Evolutionary conservation across 805 yeast genomes (phyloP), one percentile per base, ranked within the genome.

Genomic region (Yarrowia alimentaria): DNA sequence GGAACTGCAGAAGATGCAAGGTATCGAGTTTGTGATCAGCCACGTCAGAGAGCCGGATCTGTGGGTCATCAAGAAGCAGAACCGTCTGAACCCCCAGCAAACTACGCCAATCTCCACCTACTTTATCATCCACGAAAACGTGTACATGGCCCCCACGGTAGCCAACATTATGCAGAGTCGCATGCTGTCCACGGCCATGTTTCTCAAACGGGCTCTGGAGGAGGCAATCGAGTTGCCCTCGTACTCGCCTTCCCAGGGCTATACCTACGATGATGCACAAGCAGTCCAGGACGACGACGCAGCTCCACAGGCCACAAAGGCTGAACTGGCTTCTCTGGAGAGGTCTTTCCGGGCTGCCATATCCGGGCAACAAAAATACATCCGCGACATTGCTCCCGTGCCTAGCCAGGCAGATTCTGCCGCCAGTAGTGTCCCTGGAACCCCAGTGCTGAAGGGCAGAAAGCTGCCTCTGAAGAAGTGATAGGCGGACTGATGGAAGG

Each of bases 31-130:
- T 60, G 79, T 86, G 1, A 74, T 93, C 6, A 81, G 81, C 0
- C 71, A 77, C 55, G 79, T 82, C 2, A 71, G 88, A 31, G 98
- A 90, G 58, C 98, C 97, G 0, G 96, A 88, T 60, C 79, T 88
- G 58, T 93, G 98, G 97, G 75, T 91, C 20, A 78, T 91, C 8
- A 74, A 94, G 53, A 89, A 90, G 62, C 97, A 91, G 63, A 68
- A 78, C 37, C 69, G 98, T 22, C 55, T 73, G 4, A 68, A 75
- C 26, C 78, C 81, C 6, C 70, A 70, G 10, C 76, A 73, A 25
- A 75, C 76, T 2, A 66, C 72, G 18, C 72, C 82, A 0, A 60
- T 86, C 9, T 80, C 86, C 21, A 94, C 88, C 57, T 91, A 85
- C 67, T 91, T 86, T 64, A 83, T 91, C 38, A 80, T 89, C 31